Evolutionary conservation across 2,329 filamentous ascomycete genomes (phyloP), one percentile per base, ranked within the genome.

Genomic region (Aspergillus alliaceus): DNA sequence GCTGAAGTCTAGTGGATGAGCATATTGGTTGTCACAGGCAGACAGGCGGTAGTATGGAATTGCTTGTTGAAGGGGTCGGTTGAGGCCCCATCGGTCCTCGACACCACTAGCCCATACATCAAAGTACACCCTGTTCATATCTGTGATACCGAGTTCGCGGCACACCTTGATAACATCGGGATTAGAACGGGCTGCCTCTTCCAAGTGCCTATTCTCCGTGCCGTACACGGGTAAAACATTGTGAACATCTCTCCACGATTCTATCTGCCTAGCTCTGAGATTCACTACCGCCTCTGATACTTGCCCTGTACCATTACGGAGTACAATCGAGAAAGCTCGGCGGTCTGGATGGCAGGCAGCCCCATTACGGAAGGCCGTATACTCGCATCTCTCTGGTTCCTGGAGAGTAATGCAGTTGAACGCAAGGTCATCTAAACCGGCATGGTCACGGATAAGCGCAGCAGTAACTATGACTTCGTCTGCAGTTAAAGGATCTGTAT

Each of bases 401-500:
- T 58, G 88, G 83, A 54, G 88, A 84, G 42, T 83, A 86, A 72
- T 61, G 60, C 69, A 73, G 61, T 72, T 70, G 62, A 73, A 74
- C 31, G 72, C 72, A 61, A 72, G 47, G n/a, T 66, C 61, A 52
- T 42, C 39, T 8, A 8, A 8, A 11, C 18, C 14, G 20, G 20
- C 39, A 42, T 42, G 24, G 6, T 22, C 18, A 42, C 20, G 39
- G 39, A 42, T 42, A 18, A 42, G 39, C 9, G 18, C n/a, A 24
- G 39, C 39, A 42, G 39, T 11, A 15, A 42, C 12, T 66, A 68
- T 22, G 68, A 69, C 50, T 54, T 65, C 44, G 63, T 68, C 18
- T 11, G 39, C 39, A 11, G 39, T 24, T n/a, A 42, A 42, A 5
- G 39, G 39, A 12, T 42, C 39, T 42, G 14, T 18, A 22, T 20